Base-by-base conservation (phyloP, 2,329 filamentous ascomycete genomes). In the Ophiostoma pallidulum region DNA sequence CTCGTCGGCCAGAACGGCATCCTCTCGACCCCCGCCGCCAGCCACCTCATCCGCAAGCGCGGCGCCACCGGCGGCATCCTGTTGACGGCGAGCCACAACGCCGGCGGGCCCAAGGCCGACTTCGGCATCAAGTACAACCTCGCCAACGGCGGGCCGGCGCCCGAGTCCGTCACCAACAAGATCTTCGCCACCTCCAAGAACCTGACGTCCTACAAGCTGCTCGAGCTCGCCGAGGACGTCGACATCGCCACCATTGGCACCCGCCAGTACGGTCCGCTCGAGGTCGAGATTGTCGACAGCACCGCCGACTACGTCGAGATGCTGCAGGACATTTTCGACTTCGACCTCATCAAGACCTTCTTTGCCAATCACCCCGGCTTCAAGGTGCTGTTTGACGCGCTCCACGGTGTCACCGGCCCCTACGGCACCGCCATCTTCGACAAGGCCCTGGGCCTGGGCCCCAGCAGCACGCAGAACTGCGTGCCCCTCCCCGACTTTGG, bases 51-150 rank as follows among this genome's bases (percentile, higher is more conserved):
- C 64, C 83, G 92, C 60, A 90, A 94, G 71, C 80, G 86, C 62
- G 86, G 92, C 68, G 92, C 92, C 51, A 98, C 92, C 16, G 92
- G 92, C 62, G 92, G 92, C 64, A 98, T 98, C 61, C 76, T 98
- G 52, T 73, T 98, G 68, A 98, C 92, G 53, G 92, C 92, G 58
- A 95, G 89, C 66, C 92, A 98, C 76, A 98, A 98, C 73, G 90
- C 92, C 52, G 92, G 92, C 67, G 92, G 90, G 44, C 92, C 92
- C 53, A 84, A 80, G 58, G 85, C 92, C 65, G 92, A 98, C 70
- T 98, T 98, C 60, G 92, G 92, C 59, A 98, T 98, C 82, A 98
- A 98, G 74, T 98, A 98, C 79, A 98, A 98, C 76, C 76, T 98
- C 51, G 75, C 88, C 66, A 97, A 98, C 63, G 92, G 92, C 59